Evolutionary conservation across 176 grass and related monocot genomes (phyloP).

Genomic region (Triticum dicoccoides): DNA sequence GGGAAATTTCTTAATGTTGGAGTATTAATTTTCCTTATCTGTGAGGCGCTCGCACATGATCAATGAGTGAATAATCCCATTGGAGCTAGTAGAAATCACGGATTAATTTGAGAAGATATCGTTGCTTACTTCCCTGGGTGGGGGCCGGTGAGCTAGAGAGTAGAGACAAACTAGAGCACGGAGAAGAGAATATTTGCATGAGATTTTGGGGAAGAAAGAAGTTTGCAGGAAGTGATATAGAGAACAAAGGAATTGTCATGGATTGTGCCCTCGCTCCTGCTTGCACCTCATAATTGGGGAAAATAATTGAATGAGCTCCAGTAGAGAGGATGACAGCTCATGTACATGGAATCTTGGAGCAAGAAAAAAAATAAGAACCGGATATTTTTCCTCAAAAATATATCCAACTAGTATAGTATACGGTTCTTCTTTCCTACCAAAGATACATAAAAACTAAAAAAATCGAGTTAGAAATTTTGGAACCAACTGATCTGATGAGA

Average conservation of each 20-base stretch:
- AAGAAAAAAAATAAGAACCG: background rate
- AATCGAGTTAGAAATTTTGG: background rate
- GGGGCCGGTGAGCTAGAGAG: background rate
- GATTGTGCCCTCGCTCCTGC: conserved; percentile 42
- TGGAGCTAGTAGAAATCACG: conserved; percentile 40
- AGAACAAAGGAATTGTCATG: conserved; percentile 58
- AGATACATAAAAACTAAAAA: background rate
- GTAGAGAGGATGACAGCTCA: conserved; percentile 47
- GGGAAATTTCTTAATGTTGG: conserved; percentile 13
- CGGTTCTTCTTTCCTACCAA: background rate
- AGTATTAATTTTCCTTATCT: conserved; percentile 31
- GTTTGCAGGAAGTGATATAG: conserved; percentile 40
- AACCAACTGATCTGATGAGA: conserved; percentile 4
- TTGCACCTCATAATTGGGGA: conserved; percentile 44
- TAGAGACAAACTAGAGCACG: conserved; percentile 40
- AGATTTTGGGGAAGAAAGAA: conserved; percentile 35
- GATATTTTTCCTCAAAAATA: conserved; percentile 24
- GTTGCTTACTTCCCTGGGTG: conserved; percentile 4
- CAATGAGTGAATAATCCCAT: conserved; percentile 22
- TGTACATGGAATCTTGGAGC: conserved; percentile 46
- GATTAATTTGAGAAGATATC: conserved; percentile 32
- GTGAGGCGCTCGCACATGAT: conserved; percentile 31
- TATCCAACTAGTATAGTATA: background rate
- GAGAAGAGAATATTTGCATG: conserved; percentile 52
- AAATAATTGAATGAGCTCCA: conserved; percentile 31